Base-by-base conservation (phyloP, 148 eudicot genomes). In the Chenopodium formosanum region DNA sequence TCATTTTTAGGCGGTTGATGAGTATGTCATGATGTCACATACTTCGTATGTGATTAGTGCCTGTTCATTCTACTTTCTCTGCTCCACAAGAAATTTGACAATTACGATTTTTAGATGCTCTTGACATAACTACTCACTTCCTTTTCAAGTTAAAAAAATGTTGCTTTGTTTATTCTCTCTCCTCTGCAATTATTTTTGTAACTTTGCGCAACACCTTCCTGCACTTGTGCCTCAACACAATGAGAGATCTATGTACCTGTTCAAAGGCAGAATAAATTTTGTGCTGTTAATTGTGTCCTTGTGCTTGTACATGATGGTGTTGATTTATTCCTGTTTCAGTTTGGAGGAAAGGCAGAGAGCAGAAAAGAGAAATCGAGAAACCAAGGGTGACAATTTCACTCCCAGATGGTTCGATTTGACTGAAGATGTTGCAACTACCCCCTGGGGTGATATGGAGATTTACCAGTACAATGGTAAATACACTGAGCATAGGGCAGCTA, bases 371-470 rank as follows among this genome's bases (percentile, higher is more conserved):
- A 88, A 37, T 23, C 83, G 98, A 70, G 98, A 94, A 71, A 86
- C 93, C 13, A 91, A 91, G 69, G 92, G 90, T 47, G 89, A 91
- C 40, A 78, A 91, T 52, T 94, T 92, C 79, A 74, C 78, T 4
- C 91, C 98, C 40, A 88, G 85, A 85, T 94, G 98, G 96, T 94
- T 94, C 68, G 90, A 94, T 69, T 76, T 20, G 65, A 89, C 93
- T 1, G 90, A 88, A 62, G 95, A 92, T 80, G 82, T 89, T 80
- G 78, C 86, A 40, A 77, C 94, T n/a, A 94, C 98, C 17, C 98
- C 98, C 25, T 94, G 98, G 98, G 98, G 98, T 62, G 96, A 94
- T 10, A 81, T 94, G 91, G 98, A 92, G 82, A 84, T 94, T 23
- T 92, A 91, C 74, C 86, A 84, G 50, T 92, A 83, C 82, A 92